A percentile compares a stretch with the other conserved stretches of the same genome.
Evolutionary conservation across 306 rosid genomes (phyloP).

Genomic region (Quercus suber): DNA sequence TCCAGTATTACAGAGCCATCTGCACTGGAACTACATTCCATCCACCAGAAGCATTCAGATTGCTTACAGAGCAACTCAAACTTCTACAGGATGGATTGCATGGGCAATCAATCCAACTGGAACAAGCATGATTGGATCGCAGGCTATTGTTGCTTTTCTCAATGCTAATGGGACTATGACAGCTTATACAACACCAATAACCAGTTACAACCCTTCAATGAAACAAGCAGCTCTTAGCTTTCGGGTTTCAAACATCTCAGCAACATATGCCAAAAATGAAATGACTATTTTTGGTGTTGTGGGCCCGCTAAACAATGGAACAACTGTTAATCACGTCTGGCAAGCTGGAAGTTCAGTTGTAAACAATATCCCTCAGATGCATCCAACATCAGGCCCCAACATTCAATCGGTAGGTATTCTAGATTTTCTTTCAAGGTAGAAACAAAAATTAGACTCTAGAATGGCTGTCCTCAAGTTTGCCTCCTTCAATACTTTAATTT

Average conservation of each 20-base stretch:
- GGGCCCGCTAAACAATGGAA: conserved; percentile 17
- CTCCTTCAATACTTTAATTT: background rate
- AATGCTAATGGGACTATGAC: conserved; percentile 4
- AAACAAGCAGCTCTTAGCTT: conserved; percentile 19
- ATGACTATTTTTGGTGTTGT: conserved; percentile 25
- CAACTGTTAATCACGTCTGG: conserved; percentile 21
- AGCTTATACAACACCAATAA: conserved; percentile 19
- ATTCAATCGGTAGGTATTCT: conserved; percentile 9
- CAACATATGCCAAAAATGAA: conserved; percentile 13
- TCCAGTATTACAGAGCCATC: conserved; percentile 15
- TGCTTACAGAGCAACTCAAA: conserved; percentile 14
- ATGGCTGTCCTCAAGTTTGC: background rate
- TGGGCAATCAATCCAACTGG: background rate
- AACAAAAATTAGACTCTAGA: background rate
- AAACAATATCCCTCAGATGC: conserved; percentile 10
- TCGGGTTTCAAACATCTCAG: conserved; percentile 22
- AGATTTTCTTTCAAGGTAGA: conserved; percentile 10
- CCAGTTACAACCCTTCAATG: conserved; percentile 25
- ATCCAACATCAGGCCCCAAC: conserved; percentile 17
- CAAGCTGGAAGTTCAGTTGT: conserved; percentile 20
- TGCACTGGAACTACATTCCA: conserved; percentile 23
- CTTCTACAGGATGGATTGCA: background rate
- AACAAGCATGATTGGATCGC: background rate
- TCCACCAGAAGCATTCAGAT: conserved; percentile 21
- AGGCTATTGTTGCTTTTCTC: background rate